Evolutionary conservation across 23 red algal genomes (phyloP).

Genomic region (Chondrus crispus): DNA sequence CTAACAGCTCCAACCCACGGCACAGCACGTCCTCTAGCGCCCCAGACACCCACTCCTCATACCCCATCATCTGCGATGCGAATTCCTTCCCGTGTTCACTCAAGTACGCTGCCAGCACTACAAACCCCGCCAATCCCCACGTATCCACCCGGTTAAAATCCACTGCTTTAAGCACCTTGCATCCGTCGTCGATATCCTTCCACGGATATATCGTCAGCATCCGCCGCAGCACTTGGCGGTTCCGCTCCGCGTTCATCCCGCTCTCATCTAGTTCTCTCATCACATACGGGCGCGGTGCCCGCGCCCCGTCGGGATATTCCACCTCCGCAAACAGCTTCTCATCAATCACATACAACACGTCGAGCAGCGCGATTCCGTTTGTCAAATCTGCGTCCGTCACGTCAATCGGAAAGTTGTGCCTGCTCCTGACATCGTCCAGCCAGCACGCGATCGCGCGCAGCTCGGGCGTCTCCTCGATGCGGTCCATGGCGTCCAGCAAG

Average conservation of each 20-base stretch:
- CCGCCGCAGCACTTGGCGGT: slow-evolving; percentile 10
- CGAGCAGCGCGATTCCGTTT: slow-evolving; percentile 49
- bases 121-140: slow-evolving; percentile 37
- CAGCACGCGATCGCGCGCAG: slow-evolving; percentile 41
- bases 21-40: slow-evolving; percentile 27
- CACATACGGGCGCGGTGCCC: not conserved
- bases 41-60: slow-evolving; percentile 53
- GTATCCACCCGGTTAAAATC: slow-evolving; percentile 15
- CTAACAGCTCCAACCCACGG: slow-evolving; percentile 30
- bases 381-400: slow-evolving; percentile 38
- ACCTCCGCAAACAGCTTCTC: not conserved
- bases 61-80: slow-evolving; percentile 37
- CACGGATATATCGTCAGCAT: slow-evolving; percentile 16
- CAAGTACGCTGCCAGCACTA: slow-evolving; percentile 37
- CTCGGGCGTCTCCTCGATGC: slow-evolving; percentile 28
- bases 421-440: slow-evolving; percentile 34
- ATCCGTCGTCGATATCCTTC: slow-evolving; percentile 19
- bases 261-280: slow-evolving; percentile 20
- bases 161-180: not conserved
- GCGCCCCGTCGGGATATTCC: not conserved
- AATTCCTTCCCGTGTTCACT: slow-evolving; percentile 16
- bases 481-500: slow-evolving; percentile 57
- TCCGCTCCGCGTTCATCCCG: not conserved
- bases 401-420: not conserved
- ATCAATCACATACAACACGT: slow-evolving; percentile 40